Evolutionary conservation across 2,329 filamentous ascomycete species (phyloP), one percentile per base, ranked within the genome.

Genomic region (Shiraia sp.): DNA sequence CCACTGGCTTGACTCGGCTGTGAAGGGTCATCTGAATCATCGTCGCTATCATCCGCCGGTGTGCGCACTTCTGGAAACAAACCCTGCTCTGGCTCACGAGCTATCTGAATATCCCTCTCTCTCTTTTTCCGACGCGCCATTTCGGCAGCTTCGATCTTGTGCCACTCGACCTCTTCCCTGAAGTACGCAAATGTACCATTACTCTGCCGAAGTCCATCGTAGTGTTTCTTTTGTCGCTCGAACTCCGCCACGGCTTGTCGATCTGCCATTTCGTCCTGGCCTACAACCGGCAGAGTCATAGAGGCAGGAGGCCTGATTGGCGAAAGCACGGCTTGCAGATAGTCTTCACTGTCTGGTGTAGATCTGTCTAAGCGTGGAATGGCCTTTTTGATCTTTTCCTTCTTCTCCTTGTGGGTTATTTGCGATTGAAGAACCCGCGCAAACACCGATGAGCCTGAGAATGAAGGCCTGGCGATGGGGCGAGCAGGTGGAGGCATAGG

Each of bases 101-200:
- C 47, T 13, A 34, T 43, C 4, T 39, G 42, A 16, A 52, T 17
- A 34, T 55, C 50, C 3, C 59, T 53, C 7, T 43, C 28, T 24
- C 45, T 49, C 30, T 58, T 63, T 27, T 36, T 47, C 17, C 27
- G 27, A 10, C 53, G 31, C 10, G 55, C 53, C 7, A 47, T 30
- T 40, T 70, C 61, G 0, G 32, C 50, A 3, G 28, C 35, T 29
- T 38, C 16, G 10, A 68, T 52, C 36, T 43, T 57, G 47, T 62
- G 48, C 61, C 58, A 69, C 14, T 58, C 57, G 17, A 69, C 30
- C 2, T 68, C 57, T 19, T 65, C 42, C 6, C 29, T 27, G 36
- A 68, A 63, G 2, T 32, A 30, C 0, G n/a, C n/a, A n/a, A 66
- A 47, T 2, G 22, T 32, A 7, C 62, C 58, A 10, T 38, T 39